Evolutionary conservation across 2,329 filamentous ascomycete genomes (phyloP).

Genomic region (Thermoascus crustaceus): DNA sequence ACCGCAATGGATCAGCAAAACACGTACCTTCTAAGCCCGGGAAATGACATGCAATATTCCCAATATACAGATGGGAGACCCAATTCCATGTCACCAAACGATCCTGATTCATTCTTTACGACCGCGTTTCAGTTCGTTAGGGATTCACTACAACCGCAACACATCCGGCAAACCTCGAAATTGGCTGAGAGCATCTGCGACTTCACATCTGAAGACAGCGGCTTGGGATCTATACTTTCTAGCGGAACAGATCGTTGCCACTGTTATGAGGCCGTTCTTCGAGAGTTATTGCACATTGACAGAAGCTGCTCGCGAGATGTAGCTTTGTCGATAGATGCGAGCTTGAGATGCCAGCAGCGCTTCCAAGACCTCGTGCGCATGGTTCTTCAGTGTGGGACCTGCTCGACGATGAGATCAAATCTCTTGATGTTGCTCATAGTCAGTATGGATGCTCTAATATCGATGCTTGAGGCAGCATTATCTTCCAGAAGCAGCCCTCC

Average conservation of each 20-base stretch:
- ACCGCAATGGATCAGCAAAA: too few relatives aligned
- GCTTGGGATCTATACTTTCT: background rate
- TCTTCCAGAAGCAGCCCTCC: background rate
- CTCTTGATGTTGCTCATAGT: conserved; percentile 24
- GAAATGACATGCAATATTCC: too few relatives aligned
- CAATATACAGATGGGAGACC: too few relatives aligned
- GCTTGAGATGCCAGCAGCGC: conserved; percentile 19
- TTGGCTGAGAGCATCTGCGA: background rate
- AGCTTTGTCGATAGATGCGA: conserved; percentile 17
- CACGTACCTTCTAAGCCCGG: too few relatives aligned
- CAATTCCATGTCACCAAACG: too few relatives aligned
- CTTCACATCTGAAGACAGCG: background rate
- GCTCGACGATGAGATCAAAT: conserved; percentile 16
- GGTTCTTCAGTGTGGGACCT: conserved; percentile 21
- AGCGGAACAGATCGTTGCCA: background rate
- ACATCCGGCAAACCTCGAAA: background rate
- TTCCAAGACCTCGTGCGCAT: conserved; percentile 20
- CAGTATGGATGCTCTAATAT: conserved; percentile 22
- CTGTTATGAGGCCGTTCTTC: background rate
- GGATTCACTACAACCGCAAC: background rate
- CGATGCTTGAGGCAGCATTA: conserved; percentile 14
- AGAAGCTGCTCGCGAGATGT: conserved; percentile 8
- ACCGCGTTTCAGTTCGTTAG: background rate
- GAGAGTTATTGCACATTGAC: background rate
- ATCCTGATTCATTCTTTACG: too few relatives aligned